phyloP scores from a whole-genome alignment of 345 rosid species.

The Rhodomyrtus tomentosa region DNA sequence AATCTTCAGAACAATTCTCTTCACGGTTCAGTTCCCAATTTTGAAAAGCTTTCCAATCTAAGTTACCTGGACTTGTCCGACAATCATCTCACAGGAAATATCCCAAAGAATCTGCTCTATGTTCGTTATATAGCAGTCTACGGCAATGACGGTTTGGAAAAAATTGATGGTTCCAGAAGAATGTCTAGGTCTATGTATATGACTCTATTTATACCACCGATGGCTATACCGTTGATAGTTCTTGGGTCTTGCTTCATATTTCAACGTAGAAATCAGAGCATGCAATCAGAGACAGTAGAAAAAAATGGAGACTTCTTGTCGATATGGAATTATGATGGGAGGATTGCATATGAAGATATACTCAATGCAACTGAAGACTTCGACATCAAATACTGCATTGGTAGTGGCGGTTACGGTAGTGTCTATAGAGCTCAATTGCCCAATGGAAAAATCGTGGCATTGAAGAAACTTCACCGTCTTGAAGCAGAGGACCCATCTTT shows the following conservation, averaged over 20 bases:
- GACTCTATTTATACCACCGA: not conserved
- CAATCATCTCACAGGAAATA: not conserved
- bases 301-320: not conserved
- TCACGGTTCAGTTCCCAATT: not conserved
- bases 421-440: constrained; percentile 14
- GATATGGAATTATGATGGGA: constrained; percentile 11
- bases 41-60: not conserved
- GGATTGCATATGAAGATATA: constrained; percentile 6
- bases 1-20: not conserved
- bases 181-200: not conserved
- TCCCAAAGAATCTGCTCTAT: not conserved
- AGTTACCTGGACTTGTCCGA: not conserved
- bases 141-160: too few species aligned
- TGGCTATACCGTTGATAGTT: too few species aligned
- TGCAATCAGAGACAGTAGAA: not conserved
- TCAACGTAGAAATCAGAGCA: not conserved
- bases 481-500: not conserved
- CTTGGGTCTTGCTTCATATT: not conserved
- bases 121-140: too few species aligned
- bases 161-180: not conserved
- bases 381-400: constrained; percentile 10
- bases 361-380: constrained; percentile 8
- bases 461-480: constrained; percentile 5
- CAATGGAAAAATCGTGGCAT: not conserved
- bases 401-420: constrained; percentile 10